Evolutionary conservation across 2,329 filamentous ascomycete species (phyloP).

Genomic region (Penicillium sp.): DNA sequence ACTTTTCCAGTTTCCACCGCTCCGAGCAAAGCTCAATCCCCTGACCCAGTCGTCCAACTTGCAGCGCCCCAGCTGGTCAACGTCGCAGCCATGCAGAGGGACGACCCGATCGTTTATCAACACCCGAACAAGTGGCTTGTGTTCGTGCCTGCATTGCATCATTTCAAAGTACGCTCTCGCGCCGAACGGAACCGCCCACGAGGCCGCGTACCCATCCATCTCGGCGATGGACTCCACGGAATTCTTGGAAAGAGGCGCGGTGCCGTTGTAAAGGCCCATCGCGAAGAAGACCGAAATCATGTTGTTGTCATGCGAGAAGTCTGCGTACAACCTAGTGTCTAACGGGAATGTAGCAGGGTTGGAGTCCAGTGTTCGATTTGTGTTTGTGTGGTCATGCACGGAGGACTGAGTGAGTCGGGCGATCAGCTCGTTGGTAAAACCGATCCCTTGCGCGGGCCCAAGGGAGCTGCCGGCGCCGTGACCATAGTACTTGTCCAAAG

Average conservation of each 20-base stretch:
- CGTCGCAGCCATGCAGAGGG: slow-evolving; percentile 70
- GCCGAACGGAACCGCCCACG: slow-evolving; percentile 82
- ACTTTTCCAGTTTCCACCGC: slow-evolving; percentile 73
- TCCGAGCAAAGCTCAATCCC: slow-evolving; percentile 73
- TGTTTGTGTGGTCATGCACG: slow-evolving; percentile 74
- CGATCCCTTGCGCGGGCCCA: slow-evolving; percentile 83
- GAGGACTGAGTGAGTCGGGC: slow-evolving; percentile 73
- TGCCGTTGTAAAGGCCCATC: slow-evolving; percentile 76
- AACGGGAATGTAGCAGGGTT: slow-evolving; percentile 75
- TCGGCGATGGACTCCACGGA: slow-evolving; percentile 55
- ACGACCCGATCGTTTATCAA: slow-evolving; percentile 85
- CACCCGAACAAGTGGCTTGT: slow-evolving; percentile 75
- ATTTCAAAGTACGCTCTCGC: slow-evolving; percentile 86
- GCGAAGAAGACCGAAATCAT: slow-evolving; percentile 79
- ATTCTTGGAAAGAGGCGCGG: slow-evolving; percentile 57
- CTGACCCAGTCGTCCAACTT: slow-evolving; percentile 71
- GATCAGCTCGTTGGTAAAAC: slow-evolving; percentile 85
- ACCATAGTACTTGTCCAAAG: slow-evolving; percentile 83
- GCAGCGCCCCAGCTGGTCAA: slow-evolving; percentile 74
- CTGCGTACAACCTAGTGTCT: slow-evolving; percentile 72
- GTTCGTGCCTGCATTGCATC: slow-evolving; percentile 64
- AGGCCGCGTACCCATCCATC: slow-evolving; percentile 72
- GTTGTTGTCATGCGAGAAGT: slow-evolving; percentile 91
- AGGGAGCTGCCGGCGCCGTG: slow-evolving; percentile 77
- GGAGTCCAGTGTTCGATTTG: slow-evolving; percentile 76